phyloP scores from a whole-genome alignment of 176 grass and related monocot species.

The Melocanna baccifera region DNA sequence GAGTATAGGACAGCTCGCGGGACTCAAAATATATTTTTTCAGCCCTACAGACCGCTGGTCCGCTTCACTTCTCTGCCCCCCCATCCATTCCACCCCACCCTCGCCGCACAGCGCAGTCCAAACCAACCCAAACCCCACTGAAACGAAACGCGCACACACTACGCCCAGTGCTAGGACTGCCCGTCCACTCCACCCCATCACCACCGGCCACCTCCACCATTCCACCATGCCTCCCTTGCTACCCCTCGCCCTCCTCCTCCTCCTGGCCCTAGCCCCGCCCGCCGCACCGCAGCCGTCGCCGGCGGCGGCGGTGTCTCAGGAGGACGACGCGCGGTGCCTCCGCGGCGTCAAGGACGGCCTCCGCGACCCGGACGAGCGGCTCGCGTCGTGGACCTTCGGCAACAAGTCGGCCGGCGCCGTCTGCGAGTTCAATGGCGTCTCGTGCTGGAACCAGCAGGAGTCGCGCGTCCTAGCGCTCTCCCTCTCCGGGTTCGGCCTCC shows the following conservation, averaged over 20 bases:
- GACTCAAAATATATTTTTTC: too few relatives aligned
- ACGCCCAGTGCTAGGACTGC: not conserved
- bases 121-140: constrained; percentile 27
- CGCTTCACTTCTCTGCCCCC: too few relatives aligned
- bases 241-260: not conserved
- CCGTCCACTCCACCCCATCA: constrained; percentile 17
- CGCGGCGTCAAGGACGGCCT: constrained; percentile 38
- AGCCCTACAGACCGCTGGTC: too few relatives aligned
- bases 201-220: constrained; percentile 12
- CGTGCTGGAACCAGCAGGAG: constrained; percentile 82
- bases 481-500: constrained; percentile 56
- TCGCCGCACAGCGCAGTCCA: not conserved
- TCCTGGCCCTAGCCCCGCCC: not conserved
- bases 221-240: constrained; percentile 40
- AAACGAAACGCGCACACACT: not conserved
- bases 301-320: constrained; percentile 6
- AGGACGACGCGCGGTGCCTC: constrained; percentile 75
- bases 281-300: constrained; percentile 21
- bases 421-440: constrained; percentile 55
- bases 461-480: constrained; percentile 54
- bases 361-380: not conserved
- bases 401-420: constrained; percentile 51
- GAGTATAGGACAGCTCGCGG: too few relatives aligned
- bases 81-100: too few relatives aligned
- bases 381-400: constrained; percentile 47